Percentiles rank a stretch among this genome's conserved stretches.
Conservation (phyloP, 108 stramenopile genomes). For the Pseudonitzschia pungens region DNA sequence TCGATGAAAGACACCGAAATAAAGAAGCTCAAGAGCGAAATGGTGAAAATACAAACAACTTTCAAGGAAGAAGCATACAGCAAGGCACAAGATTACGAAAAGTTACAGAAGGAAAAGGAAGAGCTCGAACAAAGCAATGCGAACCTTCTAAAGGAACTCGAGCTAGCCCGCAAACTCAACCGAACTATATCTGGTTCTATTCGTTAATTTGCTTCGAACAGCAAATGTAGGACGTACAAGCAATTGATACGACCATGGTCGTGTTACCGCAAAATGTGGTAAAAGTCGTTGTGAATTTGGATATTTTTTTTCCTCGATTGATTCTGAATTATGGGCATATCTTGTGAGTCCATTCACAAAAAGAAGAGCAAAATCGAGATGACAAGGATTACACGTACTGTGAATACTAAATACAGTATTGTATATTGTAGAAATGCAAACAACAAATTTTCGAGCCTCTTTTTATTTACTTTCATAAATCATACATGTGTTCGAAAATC, state of each 20-base stretch:
- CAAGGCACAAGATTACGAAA: slow-evolving; percentile 48
- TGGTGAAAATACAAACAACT: slow-evolving; percentile 49
- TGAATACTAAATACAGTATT: too few relatives aligned
- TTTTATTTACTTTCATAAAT: too few relatives aligned
- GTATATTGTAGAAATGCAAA: too few relatives aligned
- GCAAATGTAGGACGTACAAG: not conserved
- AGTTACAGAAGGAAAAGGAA: slow-evolving; percentile 48
- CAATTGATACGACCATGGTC: not conserved
- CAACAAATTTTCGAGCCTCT: too few relatives aligned
- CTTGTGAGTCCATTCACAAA: too few relatives aligned
- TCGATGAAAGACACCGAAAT: slow-evolving; percentile 44
- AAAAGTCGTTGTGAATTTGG: too few relatives aligned
- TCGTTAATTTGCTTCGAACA: not conserved
- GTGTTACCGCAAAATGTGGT: too few relatives aligned
- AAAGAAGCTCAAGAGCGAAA: slow-evolving; percentile 44
- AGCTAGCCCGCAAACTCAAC: slow-evolving; percentile 36
- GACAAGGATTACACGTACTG: too few relatives aligned
- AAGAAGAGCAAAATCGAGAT: too few relatives aligned
- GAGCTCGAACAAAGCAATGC: slow-evolving; percentile 49
- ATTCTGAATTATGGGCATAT: too few relatives aligned
- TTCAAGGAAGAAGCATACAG: slow-evolving; percentile 57
- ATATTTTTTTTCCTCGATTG: too few relatives aligned
- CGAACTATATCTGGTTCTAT: slow-evolving; percentile 1
- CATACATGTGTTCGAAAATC: too few relatives aligned
- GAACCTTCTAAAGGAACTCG: slow-evolving; percentile 53